Evolutionary conservation across 345 rosid species (phyloP).

Genomic region (Euphorbia tirucalli): DNA sequence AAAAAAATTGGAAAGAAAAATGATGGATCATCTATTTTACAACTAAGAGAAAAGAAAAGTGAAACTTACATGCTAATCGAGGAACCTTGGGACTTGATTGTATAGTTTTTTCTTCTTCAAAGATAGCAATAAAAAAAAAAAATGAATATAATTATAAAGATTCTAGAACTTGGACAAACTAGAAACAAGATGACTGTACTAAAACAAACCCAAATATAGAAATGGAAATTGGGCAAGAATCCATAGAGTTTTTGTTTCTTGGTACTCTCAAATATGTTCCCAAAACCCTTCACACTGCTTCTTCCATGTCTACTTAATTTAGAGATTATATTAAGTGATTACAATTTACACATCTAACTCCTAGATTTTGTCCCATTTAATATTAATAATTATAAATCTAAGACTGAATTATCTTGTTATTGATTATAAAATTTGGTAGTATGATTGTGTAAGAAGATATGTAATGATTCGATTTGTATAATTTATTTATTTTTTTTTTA

Average conservation of each 20-base stretch:
- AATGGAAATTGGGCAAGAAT: slow-evolving; percentile 11
- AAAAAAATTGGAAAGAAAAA: too few species aligned
- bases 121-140: too few species aligned
- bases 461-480: background rate
- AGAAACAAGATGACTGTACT: slow-evolving; percentile 14
- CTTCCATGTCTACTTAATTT: slow-evolving; percentile 13
- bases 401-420: too few species aligned
- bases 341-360: slow-evolving; percentile 14
- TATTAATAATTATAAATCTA: background rate
- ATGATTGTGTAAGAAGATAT: background rate
- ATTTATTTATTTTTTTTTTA: background rate
- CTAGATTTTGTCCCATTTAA: slow-evolving; percentile 18
- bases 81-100: background rate
- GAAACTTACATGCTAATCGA: background rate
- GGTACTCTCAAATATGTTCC: slow-evolving; percentile 25
- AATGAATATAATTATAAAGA: background rate
- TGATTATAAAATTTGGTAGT: background rate
- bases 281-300: slow-evolving; percentile 26
- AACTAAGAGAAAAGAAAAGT: background rate
- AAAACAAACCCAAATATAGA: slow-evolving; percentile 29
- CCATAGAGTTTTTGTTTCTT: slow-evolving; percentile 25
- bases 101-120: background rate
- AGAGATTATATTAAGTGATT: background rate
- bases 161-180: background rate
- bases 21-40: too few species aligned